These are phyloP conservation scores for Malania oleifera DNA, from an alignment of 164 flowering plant genomes.

Conservation along the genomic window DNA sequence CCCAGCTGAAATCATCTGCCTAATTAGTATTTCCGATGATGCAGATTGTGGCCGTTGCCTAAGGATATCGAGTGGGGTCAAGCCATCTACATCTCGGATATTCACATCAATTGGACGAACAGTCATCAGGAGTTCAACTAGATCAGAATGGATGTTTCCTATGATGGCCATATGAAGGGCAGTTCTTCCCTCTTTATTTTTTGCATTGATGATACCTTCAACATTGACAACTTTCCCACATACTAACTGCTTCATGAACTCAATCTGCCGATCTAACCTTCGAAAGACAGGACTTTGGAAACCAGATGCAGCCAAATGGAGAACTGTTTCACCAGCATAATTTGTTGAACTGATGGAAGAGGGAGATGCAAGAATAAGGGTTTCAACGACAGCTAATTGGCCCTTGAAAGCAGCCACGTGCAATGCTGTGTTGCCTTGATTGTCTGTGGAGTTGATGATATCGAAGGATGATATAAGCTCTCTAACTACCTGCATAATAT, in stretches of 20 bases:
- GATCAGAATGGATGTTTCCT: constrained; percentile 46
- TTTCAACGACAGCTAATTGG: constrained; percentile 43
- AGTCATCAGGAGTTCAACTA: constrained; percentile 50
- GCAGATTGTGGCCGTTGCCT: constrained; percentile 45
- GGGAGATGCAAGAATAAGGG: constrained; percentile 45
- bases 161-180: constrained; percentile 60
- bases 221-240: constrained; percentile 23
- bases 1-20: constrained; percentile 57
- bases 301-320: constrained; percentile 52
- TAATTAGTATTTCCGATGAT: constrained; percentile 43
- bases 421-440: constrained; percentile 59
- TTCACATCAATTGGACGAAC: constrained; percentile 42
- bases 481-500: constrained; percentile 43
- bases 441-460: constrained; percentile 37
- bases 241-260: constrained; percentile 46
- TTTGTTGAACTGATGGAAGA: constrained; percentile 32
- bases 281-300: constrained; percentile 47
- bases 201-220: constrained; percentile 42
- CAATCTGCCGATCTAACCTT: constrained; percentile 49
- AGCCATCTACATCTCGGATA: constrained; percentile 36
- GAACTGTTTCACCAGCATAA: constrained; percentile 56
- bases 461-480: constrained; percentile 34
- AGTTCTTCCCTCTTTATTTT: constrained; percentile 50
- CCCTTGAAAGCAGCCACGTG: constrained; percentile 59
- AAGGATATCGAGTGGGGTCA: constrained; percentile 66